Evolutionary conservation across 2,329 filamentous ascomycete species (phyloP), one percentile per base, ranked within the genome.

Genomic region (Aspergillus aculeatus): DNA sequence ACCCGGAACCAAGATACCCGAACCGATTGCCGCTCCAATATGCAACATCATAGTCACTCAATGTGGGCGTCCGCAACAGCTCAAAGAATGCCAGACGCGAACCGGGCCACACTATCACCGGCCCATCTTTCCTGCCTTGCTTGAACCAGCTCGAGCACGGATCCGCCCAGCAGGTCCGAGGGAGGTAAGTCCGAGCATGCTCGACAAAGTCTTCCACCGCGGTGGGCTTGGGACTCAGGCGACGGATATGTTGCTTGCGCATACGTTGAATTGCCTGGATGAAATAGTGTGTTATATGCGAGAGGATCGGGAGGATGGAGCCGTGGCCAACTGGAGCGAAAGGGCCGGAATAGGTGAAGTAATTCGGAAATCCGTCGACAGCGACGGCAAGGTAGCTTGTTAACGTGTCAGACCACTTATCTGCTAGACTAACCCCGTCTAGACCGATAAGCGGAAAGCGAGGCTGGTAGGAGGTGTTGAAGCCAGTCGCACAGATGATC

Each of bases 401-500:
- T 68, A 69, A 6, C 61, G 64, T 66, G 10, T 66, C 59, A n/a
- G 66, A 62, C 69, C 71, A 75, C 29, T 64, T 64, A 5, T 73
- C 65, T 0, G 62, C 56, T 4, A 72, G 61, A 7, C 64, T 61
- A 1, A 61, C 31, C 6, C 71, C 69, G 12, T 65, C 61, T 1
- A 68, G 64, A 2, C 73, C 73, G 19, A 66, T 69, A 19, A 76
- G 67, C 5, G 70, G 62, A 38, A 75, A 75, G 4, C 69, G 69
- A 0, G 74, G 73, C 11, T 66, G 68, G 26, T 67, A 74, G 2
- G 69, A 66, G 1, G 72, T 75, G 29, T 77, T 69, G 50, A 76
- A 76, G 0, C 73, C 74, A 1, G 74, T 76, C 2, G 74, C 74
- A 54, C 74, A 76, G 31, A 75, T 68, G 9, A 76, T 67, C 12